Percentiles rank a stretch among this genome's conserved stretches.
Evolutionary conservation across 345 rosid species (phyloP).

Genomic region (Rhodamnia argentea): DNA sequence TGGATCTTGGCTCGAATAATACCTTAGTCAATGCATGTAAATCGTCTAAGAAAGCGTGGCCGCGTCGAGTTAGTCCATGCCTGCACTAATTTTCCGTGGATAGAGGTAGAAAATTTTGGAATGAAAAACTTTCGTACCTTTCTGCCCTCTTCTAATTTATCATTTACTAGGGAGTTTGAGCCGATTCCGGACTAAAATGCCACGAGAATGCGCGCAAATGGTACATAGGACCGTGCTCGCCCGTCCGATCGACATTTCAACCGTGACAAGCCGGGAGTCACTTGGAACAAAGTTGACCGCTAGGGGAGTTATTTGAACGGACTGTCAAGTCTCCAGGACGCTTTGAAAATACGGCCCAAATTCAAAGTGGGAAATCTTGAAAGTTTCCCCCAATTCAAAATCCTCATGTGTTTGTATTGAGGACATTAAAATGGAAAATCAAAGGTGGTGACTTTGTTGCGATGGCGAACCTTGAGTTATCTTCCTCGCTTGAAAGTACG

Average conservation of each 20-base stretch:
- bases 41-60: not conserved
- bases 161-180: not conserved
- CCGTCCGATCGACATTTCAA: not conserved
- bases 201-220: not conserved
- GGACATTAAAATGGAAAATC: not conserved
- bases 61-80: fast-evolving
- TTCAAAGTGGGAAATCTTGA: not conserved
- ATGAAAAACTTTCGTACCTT: not conserved
- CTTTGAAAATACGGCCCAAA: not conserved
- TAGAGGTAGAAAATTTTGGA: not conserved
- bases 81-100: not conserved
- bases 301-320: not conserved
- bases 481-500: too few species aligned
- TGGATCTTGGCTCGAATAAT: not conserved
- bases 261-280: not conserved
- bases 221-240: not conserved
- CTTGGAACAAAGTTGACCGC: not conserved
- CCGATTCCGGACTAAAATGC: not conserved
- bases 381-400: not conserved
- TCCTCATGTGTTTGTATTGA: not conserved
- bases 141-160: not conserved
- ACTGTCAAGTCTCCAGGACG: not conserved
- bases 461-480: too few species aligned
- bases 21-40: not conserved
- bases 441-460: not conserved